Conservation (phyloP, 2,329 filamentous ascomycete genomes). For the Pezicula radicicola region DNA sequence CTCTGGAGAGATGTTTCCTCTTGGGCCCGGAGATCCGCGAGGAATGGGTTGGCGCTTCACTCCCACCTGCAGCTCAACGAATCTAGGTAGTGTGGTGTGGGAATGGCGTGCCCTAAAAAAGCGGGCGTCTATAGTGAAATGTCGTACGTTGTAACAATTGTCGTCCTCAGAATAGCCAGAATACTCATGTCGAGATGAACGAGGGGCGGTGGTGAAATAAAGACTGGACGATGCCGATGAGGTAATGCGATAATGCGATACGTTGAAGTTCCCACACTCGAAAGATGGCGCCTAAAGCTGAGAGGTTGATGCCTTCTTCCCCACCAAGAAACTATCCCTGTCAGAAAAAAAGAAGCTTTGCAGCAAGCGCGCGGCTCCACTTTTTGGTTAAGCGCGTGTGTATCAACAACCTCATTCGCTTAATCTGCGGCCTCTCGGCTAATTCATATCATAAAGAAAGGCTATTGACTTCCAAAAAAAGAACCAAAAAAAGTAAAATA, state of each 20-base stretch:
- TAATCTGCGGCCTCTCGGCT: no score
- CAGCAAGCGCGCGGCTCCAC: no score
- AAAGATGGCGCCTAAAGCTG: neutral
- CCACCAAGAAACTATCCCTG: slow-evolving; percentile 1
- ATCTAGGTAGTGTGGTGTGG: neutral
- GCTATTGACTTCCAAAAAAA: no score
- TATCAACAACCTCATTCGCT: no score
- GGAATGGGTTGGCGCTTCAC: neutral
- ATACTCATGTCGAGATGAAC: no score
- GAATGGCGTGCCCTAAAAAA: neutral
- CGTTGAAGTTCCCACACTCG: neutral
- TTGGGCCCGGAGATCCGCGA: neutral
- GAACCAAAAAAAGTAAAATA: no score
- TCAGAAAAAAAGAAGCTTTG: no score
- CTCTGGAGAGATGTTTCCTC: neutral
- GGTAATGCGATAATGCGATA: neutral
- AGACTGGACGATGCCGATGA: neutral
- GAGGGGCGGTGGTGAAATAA: neutral
- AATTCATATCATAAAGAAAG: no score
- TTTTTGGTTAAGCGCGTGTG: no score
- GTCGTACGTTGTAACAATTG: neutral
- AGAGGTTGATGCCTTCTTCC: slow-evolving; percentile 1
- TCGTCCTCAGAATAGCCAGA: no score
- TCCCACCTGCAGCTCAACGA: slow-evolving; percentile 1
- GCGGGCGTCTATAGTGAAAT: neutral